Conservation (phyloP, 345 rosid species). For the Moricandia arvensis region DNA sequence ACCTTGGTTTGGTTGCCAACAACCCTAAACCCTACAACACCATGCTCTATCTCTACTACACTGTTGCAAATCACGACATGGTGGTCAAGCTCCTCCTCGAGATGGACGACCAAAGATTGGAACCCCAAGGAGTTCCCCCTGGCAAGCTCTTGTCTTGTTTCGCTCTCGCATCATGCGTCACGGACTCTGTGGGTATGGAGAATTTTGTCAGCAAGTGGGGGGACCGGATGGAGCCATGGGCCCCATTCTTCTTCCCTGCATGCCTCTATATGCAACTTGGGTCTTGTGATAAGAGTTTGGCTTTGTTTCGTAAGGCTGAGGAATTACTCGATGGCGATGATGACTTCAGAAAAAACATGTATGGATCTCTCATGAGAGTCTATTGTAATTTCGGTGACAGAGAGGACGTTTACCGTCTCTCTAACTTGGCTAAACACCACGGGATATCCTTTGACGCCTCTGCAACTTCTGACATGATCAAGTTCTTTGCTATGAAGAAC, state of each 20-base stretch:
- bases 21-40: conserved; percentile 36
- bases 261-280: conserved; percentile 45
- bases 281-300: conserved; percentile 35
- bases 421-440: conserved; percentile 40
- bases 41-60: conserved; percentile 53
- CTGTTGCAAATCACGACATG: conserved; percentile 40
- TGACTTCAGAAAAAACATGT: conserved; percentile 8
- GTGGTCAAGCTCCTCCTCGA: conserved; percentile 46
- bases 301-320: conserved; percentile 48
- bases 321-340: not conserved
- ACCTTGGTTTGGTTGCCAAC: conserved; percentile 22
- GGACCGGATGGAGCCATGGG: conserved; percentile 32
- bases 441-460: conserved; percentile 31
- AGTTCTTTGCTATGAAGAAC: conserved; percentile 40
- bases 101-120: conserved; percentile 47
- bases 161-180: conserved; percentile 7
- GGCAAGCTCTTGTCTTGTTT: conserved; percentile 45
- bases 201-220: conserved; percentile 45
- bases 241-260: conserved; percentile 38
- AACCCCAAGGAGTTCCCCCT: conserved; percentile 26
- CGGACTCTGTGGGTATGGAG: conserved; percentile 48
- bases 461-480: conserved; percentile 38
- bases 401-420: conserved; percentile 51
- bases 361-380: conserved; percentile 36
- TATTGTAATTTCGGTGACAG: conserved; percentile 40